phyloP scores from a whole-genome alignment of 2,329 filamentous ascomycete species.

The Diaporthe vexans region DNA sequence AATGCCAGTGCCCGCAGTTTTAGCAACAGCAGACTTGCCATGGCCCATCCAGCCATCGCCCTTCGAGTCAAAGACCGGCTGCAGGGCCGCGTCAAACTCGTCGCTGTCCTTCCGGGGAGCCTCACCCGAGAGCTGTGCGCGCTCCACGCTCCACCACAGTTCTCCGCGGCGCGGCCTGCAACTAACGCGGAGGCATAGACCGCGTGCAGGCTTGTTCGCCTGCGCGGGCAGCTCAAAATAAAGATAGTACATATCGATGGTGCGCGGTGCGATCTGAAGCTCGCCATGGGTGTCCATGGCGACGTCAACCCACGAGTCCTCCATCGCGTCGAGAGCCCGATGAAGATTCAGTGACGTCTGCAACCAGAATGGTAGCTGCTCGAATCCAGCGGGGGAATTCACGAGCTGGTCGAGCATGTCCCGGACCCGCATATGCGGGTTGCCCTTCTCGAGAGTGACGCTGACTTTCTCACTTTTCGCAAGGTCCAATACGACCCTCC shows the following conservation, averaged over 20 bases:
- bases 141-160: conserved; percentile 66
- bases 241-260: conserved; percentile 70
- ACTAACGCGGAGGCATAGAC: conserved; percentile 66
- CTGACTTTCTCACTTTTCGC: conserved; percentile 64
- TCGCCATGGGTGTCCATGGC: conserved; percentile 59
- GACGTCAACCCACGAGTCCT: conserved; percentile 64
- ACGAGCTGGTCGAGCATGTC: conserved; percentile 71
- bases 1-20: conserved; percentile 57
- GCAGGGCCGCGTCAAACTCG: conserved; percentile 57
- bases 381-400: conserved; percentile 68
- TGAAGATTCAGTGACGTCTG: conserved; percentile 76
- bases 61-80: conserved; percentile 59
- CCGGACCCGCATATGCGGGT: conserved; percentile 76
- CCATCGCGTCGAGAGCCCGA: conserved; percentile 71
- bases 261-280: conserved; percentile 66
- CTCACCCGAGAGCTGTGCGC: conserved; percentile 46
- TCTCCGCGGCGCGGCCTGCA: conserved; percentile 63
- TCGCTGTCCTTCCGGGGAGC: conserved; percentile 48
- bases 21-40: conserved; percentile 59
- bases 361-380: conserved; percentile 67
- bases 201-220: conserved; percentile 48
- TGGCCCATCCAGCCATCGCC: conserved; percentile 65
- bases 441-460: conserved; percentile 71
- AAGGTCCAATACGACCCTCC: conserved; percentile 72
- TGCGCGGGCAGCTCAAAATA: conserved; percentile 61